Evolutionary conservation across 225 moss, liverwort and hornwort genomes (phyloP), one percentile per base, ranked within the genome.

Genomic region (Sphagnum contortum): DNA sequence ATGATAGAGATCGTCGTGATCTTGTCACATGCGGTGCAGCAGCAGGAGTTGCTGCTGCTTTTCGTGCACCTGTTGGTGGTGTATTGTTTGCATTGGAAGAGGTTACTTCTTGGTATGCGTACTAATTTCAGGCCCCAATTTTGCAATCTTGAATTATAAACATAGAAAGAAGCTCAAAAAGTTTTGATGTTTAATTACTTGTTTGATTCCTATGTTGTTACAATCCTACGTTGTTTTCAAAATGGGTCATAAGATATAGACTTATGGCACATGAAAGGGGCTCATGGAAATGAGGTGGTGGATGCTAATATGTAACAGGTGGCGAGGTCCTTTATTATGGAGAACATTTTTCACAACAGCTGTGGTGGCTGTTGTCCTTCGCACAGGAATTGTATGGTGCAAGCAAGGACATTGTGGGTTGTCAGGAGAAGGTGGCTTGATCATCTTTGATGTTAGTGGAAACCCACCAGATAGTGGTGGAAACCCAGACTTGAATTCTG

Each of bases 41-140:
- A 11, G 83, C 83, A 47, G 83, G 83, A 65, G 83, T 84, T 63
- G 77, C 83, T 3, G 68, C 83, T 44, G 83, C 83, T 7, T 84
- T 84, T 74, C 71, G 83, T 64, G 83, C 83, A 0, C 83, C 83
- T 0, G 76, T 84, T 0, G 83, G 83, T 2, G 83, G 83, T 12
- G 83, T 84, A 56, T 69, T 84, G 13, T 84, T 84, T 51, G 83
- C 83, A 48, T 72, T 84, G 57, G 83, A 84, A 67, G 83, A 84
- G 58, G 74, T 77, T 1, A 80, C 83, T 5, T 84, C 83, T 12
- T 84, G 83, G 83, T 84, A 69, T 62, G 13, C 2, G 29, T 29
- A 29, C 29, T 8, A 62, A 29, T 29, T 29, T 29, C 29, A 29
- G 29, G 29, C 29, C 29, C 29, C 29, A 29, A 29, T 29, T 29